Evolutionary conservation across 2,329 filamentous ascomycete genomes (phyloP), one percentile per base, ranked within the genome.

Genomic region (Amauroascus verrucosus): DNA sequence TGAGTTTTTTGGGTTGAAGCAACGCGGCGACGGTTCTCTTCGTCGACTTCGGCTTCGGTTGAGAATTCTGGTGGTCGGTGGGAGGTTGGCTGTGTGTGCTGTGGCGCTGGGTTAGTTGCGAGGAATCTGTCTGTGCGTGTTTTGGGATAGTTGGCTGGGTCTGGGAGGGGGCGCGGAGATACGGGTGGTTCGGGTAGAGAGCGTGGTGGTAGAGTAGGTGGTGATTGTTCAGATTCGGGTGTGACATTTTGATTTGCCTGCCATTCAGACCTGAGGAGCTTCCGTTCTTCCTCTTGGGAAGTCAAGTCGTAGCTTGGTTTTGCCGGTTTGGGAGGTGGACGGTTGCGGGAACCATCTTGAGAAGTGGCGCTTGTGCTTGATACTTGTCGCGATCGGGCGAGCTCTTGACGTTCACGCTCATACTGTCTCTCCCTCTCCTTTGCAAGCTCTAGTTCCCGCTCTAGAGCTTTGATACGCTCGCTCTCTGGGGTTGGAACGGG

Each of bases 391-490:
- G 61, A 66, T 46, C 58, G 64, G 54, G 64, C 41, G 20, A 77
- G 70, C 24, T 77, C 75, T 56, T 81, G 75, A 11, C 82, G 74
- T 63, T 83, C 81, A 22, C 69, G 70, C 61, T 84, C 76, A 61
- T 85, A 85, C 60, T 79, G 76, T 37, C 75, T 74, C 63, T 87
- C 84, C 43, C 84, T 76, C 59, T 84, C 81, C 59, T 83, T 79
- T 13, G 84, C 83, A 61, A 80, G 76, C 61, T 82, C 80, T 0
- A 88, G 74, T 63, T 87, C 80, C 30, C 77, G 75, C 70, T 97
- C 91, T 4, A 97, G 76, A 65, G 96, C 84, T 61, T 80, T 80
- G 57, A 96, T 83, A 38, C 89, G 82, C 58, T 77, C 79, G 57
- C 76, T 80, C 66, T 91, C 80, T 1, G 74, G 69, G 22, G 72